Base-by-base conservation (phyloP, 495 filamentous ascomycete species). In the Penicillium bovifimosum region DNA sequence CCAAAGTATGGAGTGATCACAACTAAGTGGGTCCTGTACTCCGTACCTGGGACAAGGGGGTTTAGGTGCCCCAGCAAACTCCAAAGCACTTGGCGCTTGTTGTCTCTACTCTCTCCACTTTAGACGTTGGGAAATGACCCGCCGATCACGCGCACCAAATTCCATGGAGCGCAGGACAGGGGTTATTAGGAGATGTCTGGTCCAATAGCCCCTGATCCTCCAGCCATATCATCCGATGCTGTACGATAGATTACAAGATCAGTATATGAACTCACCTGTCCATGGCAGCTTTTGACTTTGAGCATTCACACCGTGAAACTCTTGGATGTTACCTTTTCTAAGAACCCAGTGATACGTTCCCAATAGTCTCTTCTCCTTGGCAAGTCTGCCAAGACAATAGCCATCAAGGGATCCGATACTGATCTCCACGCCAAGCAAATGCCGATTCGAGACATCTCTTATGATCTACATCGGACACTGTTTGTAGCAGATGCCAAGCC, bases 61-160 rank as follows among this genome's bases (percentile, higher is more conserved):
- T 6, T 42, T 28, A 43, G 31, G 38, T 50, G 42, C 48, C 36
- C 56, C 41, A 48, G 28, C 38, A 24, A 24, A 48, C 13, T 35
- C 35, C 14, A 20, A 20, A 6, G 1, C 1, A 20, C 17, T 33
- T 44, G 41, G 6, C 28, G 13, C 24, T 28, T 17, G 14, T 8
- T 16, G 3, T 34, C 9, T 36, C 40, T 29, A 9, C 13, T 34
- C 9, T 36, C 40, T 29, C 18, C 40, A 42, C 40, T 28, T n/a
- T 27, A 34, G 5, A 46, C 43, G 38, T 32, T 50, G 27, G 47
- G 54, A 57, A 41, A 55, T 46, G 67, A 72, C 67, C 61, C 52
- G 57, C 66, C 47, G 64, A 68, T 73, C 70, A 73, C 68, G 67
- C 67, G 68, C 59, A 36, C 34, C 34, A 34, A 41, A 27, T 42